These are phyloP conservation scores for Taphrina wiesneri DNA, from an alignment of 1,139 yeast genomes.

Conservation along the genomic window DNA sequence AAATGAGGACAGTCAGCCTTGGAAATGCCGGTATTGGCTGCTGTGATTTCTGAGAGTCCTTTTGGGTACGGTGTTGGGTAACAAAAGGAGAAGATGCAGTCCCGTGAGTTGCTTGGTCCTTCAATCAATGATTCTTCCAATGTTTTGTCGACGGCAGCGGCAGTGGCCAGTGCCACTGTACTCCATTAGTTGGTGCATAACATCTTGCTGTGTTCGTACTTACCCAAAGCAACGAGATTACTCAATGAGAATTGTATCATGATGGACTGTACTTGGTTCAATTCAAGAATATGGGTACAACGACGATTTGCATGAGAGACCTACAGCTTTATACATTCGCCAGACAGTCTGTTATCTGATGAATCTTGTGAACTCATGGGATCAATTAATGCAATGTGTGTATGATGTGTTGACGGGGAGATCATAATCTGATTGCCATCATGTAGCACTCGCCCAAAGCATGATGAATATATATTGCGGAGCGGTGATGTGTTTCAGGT, in stretches of 20 bases:
- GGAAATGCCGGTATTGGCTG: neutral
- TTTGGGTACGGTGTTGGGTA: neutral
- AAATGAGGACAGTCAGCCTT: neutral
- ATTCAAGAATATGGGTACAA: neutral
- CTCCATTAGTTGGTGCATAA: neutral
- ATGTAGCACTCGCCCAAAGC: too few relatives aligned
- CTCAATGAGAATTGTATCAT: neutral
- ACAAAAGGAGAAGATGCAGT: conserved; percentile 9
- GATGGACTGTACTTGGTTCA: neutral
- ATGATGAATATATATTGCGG: too few relatives aligned
- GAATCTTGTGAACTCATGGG: too few relatives aligned
- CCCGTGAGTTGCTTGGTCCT: neutral
- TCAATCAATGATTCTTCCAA: neutral
- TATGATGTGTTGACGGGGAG: too few relatives aligned
- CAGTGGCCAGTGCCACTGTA: neutral
- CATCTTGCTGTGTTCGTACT: too few relatives aligned
- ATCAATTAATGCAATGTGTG: too few relatives aligned
- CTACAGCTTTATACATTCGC: neutral
- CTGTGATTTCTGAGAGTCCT: neutral
- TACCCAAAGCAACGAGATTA: neutral
- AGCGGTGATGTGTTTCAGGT: too few relatives aligned
- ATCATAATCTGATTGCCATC: too few relatives aligned
- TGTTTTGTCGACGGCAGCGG: neutral
- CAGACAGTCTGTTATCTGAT: neutral
- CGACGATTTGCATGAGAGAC: neutral